Conservation (phyloP, 129 eudicot species). For the Centella asiatica region DNA sequence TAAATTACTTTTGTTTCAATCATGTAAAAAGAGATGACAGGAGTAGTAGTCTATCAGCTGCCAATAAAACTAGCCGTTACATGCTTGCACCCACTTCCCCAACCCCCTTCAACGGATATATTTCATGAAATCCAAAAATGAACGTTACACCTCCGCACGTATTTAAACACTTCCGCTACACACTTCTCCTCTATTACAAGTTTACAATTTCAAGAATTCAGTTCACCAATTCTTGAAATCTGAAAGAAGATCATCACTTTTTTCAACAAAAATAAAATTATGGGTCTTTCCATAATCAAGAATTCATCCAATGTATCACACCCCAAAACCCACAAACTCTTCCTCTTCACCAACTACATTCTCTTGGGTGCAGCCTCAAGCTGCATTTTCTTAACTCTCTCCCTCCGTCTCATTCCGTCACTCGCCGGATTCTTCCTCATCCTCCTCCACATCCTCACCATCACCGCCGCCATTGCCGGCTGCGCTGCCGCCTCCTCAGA, state of each 20-base stretch:
- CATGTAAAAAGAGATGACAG: too few species aligned
- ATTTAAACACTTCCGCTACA: too few species aligned
- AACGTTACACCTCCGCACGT: too few species aligned
- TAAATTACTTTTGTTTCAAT: too few species aligned
- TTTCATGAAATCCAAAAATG: too few species aligned
- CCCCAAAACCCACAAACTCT: conserved; percentile 62
- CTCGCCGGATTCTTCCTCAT: conserved; percentile 34
- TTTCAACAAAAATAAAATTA: not conserved
- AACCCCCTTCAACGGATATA: too few species aligned
- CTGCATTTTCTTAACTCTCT: conserved; percentile 86
- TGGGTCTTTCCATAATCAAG: conserved; percentile 26
- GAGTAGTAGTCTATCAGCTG: too few species aligned
- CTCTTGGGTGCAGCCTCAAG: conserved; percentile 79
- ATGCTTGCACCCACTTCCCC: too few species aligned
- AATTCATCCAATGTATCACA: conserved; percentile 28
- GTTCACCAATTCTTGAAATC: not conserved
- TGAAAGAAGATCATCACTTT: too few species aligned
- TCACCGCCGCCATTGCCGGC: conserved; percentile 33
- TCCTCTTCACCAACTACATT: conserved; percentile 67
- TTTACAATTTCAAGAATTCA: conserved; percentile 1
- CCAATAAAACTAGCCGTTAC: too few species aligned
- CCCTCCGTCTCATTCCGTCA: conserved; percentile 84
- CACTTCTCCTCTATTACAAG: too few species aligned
- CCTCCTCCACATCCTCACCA: conserved; percentile 50
- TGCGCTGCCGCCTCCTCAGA: conserved; percentile 23